Base-by-base conservation (phyloP, 2,329 filamentous ascomycete genomes). In the Neonectria sp. region DNA sequence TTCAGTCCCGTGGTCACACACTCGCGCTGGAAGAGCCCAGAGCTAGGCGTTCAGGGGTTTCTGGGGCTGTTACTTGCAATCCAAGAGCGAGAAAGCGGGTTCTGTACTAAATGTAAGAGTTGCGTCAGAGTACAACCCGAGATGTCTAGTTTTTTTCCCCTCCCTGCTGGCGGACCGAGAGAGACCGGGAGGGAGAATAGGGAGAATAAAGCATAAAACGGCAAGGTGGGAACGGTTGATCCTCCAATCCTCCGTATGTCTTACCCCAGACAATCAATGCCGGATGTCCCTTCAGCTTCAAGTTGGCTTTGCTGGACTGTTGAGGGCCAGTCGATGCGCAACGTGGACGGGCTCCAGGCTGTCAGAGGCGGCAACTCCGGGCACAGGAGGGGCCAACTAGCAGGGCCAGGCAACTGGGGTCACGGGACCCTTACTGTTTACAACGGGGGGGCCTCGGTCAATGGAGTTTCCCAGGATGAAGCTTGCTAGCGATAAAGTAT, bases 291-390 rank as follows among this genome's bases (percentile, higher is more conserved):
- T 61, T 65, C 68, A 59, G 43, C 29, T 55, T 24, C 37, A 21
- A 31, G 45, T 27, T 31, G 35, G 55, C 58, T 55, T 12, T 43
- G 55, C 46, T 60, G 61, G 58, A 68, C 37, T 31, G 58, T 69
- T 55, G 68, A 69, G 66, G 67, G 67, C 74, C 74, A 76, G 68
- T 76, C 68, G 66, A 74, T 72, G 48, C 45, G 55, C 69, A 76
- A 76, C 74, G 74, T 76, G 74, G 72, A 62, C 48, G 43, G 51
- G 49, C 45, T 45, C 60, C 57, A 61, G 37, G 68, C 57, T 73
- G 62, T 61, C 56, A 68, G 71, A 74, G 66, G 63, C 49, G 46
- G 62, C 31, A 63, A 31, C 49, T 6, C 17, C 25, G 49, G 58
- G 31, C 43, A 43, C 49, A 52, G 53, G 40, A 56, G 52, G 51